Base-by-base conservation (phyloP, 2,329 filamentous ascomycete species). In the Aureobasidium sp. region DNA sequence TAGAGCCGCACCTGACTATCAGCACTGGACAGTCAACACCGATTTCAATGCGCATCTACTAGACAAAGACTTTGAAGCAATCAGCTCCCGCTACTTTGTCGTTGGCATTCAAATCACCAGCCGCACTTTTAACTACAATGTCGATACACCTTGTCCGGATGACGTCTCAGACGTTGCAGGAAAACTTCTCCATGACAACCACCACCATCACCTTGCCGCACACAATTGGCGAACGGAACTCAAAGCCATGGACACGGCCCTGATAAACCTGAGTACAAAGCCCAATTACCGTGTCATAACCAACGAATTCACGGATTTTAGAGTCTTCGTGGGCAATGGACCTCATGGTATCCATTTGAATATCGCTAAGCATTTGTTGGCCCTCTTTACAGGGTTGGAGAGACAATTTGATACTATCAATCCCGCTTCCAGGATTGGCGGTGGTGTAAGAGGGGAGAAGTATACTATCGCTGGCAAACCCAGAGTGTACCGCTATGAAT, bases 361-460 rank as follows among this genome's bases (percentile, higher is more conserved):
- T 21, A 25, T 42, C 17, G 29, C 42, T 4, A 44, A 32, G 19
- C 38, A 30, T n/a, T 3, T 49, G 11, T 17, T 49, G 34, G 32
- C 17, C 22, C 24, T 54, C 17, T 48, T 48, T 6, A 54, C 52
- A n/a, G 42, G 42, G 3, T 54, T 54, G 21, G 52, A 54, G 16
- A 32, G 42, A 21, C 52, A 54, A 3, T 39, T 54, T 5, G 42
- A 54, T 22, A 16, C 34, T 2, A 42, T 54, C 34, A 40, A 38
- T 8, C 40, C 16, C 4, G 49, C 52, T 14, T 22, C 17, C 1
- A 37, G 41, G 6, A 49, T 54, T 10, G n/a, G 42, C 4, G 35
- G 35, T 1, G 47, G 47, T 25, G 25, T 49, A 0, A 22, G 24
- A n/a, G 45, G 22, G 11, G 4, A 38, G n/a, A 22, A 22, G n/a